These are phyloP conservation scores for Zizania latifolia DNA, from an alignment of 176 grass and related monocot species.

Conservation along the genomic window DNA sequence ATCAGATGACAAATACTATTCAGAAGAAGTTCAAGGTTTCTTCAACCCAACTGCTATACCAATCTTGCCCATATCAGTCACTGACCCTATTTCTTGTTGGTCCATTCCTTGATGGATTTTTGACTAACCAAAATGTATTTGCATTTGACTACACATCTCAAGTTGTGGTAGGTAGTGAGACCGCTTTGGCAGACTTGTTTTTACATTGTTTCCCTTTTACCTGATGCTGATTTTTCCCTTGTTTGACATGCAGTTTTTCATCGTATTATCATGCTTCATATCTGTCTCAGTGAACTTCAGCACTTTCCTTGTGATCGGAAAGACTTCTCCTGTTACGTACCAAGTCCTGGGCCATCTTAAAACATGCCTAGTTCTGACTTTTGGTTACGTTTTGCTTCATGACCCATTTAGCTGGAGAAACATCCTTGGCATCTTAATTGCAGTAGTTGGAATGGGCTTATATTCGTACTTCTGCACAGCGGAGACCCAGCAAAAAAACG, in stretches of 20 bases:
- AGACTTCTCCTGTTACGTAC: slow-evolving; percentile 90
- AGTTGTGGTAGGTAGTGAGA: slow-evolving; percentile 74
- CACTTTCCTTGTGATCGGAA: slow-evolving; percentile 85
- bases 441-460: slow-evolving; percentile 71
- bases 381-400: slow-evolving; percentile 81
- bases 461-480: slow-evolving; percentile 74
- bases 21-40: slow-evolving; percentile 99
- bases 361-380: slow-evolving; percentile 83
- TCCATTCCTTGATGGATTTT: slow-evolving; percentile 95
- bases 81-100: slow-evolving; percentile 77
- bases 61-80: slow-evolving; percentile 96
- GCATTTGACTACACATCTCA: slow-evolving; percentile 85
- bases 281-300: slow-evolving; percentile 88
- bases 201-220: background rate
- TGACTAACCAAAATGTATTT: slow-evolving; percentile 92
- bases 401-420: slow-evolving; percentile 95
- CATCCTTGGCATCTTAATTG: slow-evolving; percentile 80
- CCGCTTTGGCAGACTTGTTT: background rate
- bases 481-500: slow-evolving; percentile 54
- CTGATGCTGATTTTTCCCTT: slow-evolving; percentile 31
- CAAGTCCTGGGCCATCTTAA: slow-evolving; percentile 93
- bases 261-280: slow-evolving; percentile 81
- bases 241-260: slow-evolving; percentile 58
- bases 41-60: slow-evolving; percentile 92
- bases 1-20: slow-evolving; percentile 99